phyloP scores from a whole-genome alignment of 306 rosid species.

The Cicer bijugum region DNA sequence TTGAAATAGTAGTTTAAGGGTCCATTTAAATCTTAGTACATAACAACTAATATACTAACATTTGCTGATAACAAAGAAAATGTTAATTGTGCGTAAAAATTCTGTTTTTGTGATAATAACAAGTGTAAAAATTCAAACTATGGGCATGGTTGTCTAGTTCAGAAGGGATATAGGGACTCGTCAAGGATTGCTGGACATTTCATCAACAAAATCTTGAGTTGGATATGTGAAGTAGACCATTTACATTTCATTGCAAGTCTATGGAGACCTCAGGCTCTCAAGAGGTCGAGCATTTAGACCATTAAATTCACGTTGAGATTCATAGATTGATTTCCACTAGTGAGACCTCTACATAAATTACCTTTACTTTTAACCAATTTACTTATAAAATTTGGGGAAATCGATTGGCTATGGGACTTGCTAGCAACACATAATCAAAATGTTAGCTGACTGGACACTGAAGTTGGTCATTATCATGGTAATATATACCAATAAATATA shows the following conservation, averaged over 20 bases:
- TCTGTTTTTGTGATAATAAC: not conserved
- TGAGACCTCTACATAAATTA: conserved; percentile 8
- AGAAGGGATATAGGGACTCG: not conserved
- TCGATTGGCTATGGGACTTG: not conserved
- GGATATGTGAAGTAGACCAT: not conserved
- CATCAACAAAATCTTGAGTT: not conserved
- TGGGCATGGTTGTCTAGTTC: conserved; percentile 8
- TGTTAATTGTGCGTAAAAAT: too few species aligned
- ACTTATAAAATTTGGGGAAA: not conserved
- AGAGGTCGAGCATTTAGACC: conserved; percentile 9
- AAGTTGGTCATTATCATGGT: conserved; percentile 17
- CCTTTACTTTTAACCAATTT: conserved; percentile 8
- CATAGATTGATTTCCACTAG: not conserved
- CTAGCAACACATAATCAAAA: not conserved
- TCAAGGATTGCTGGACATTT: conserved; percentile 1
- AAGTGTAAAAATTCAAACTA: conserved; percentile 5
- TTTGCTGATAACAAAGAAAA: too few species aligned
- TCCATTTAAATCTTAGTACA: too few species aligned
- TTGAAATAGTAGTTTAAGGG: too few species aligned
- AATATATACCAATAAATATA: not conserved
- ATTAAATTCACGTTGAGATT: conserved; percentile 4
- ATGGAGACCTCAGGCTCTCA: not conserved
- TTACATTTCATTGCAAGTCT: not conserved
- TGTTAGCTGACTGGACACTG: not conserved
- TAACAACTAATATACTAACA: too few species aligned